phyloP scores from a whole-genome alignment of 1,284 basidiomycete genomes.

The Polyporus tsugae region DNA sequence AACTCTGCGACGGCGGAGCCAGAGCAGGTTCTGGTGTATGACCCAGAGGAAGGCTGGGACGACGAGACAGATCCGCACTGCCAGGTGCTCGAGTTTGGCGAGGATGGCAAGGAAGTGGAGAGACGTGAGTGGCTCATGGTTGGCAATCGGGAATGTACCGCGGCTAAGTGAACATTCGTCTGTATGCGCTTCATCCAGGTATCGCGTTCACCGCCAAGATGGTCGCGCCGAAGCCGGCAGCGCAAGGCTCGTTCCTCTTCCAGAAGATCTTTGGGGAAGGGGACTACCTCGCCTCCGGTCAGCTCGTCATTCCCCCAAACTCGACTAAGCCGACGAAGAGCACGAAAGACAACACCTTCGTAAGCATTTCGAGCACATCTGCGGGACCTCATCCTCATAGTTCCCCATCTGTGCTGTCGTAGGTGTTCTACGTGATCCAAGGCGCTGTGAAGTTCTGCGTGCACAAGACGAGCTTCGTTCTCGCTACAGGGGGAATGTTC shows the following conservation, averaged over 20 bases:
- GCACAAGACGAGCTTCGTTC: conserved; percentile 79
- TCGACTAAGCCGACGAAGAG: conserved; percentile 88
- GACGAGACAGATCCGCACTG: conserved; percentile 76
- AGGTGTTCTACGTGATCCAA: conserved; percentile 91
- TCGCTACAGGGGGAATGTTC: conserved; percentile 89
- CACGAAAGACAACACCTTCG: conserved; percentile 95
- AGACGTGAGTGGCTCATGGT: conserved; percentile 64
- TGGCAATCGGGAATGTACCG: background rate
- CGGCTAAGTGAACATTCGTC: background rate
- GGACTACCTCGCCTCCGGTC: conserved; percentile 90
- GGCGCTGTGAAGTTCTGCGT: conserved; percentile 90
- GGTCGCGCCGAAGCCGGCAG: conserved; percentile 65
- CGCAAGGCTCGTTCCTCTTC: conserved; percentile 80
- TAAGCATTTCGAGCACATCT: conserved; percentile 52
- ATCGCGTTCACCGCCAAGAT: conserved; percentile 79
- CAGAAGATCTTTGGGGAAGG: conserved; percentile 97
- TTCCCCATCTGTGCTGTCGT: conserved; percentile 3
- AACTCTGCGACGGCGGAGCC: conserved; percentile 42
- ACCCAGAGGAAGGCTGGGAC: conserved; percentile 91
- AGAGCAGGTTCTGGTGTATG: conserved; percentile 46
- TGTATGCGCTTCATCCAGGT: conserved; percentile 51
- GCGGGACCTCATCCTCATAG: background rate
- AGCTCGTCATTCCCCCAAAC: conserved; percentile 82
- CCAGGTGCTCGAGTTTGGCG: conserved; percentile 75
- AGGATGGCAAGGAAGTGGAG: conserved; percentile 60